These are phyloP conservation scores for Carallia pectinifolia DNA, from an alignment of 345 rosid species.

Conservation along the genomic window DNA sequence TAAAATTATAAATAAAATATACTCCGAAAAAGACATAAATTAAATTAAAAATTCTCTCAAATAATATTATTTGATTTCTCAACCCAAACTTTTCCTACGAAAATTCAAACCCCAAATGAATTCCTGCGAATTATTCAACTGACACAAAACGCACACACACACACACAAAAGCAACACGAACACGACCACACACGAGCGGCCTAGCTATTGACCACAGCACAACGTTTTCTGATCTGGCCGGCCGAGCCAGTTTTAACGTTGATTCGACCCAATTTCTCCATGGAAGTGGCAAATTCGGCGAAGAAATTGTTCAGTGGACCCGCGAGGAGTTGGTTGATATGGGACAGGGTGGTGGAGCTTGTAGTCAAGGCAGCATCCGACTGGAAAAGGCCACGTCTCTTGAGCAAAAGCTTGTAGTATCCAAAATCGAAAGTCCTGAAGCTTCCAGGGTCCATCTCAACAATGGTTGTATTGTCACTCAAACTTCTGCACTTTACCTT, in stretches of 20 bases:
- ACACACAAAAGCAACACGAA: too few species aligned
- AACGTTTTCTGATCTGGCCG: constrained; percentile 70
- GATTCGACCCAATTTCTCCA: constrained; percentile 77
- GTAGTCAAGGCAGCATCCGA: constrained; percentile 74
- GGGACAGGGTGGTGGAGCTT: constrained; percentile 42
- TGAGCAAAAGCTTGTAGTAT: constrained; percentile 51
- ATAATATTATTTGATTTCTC: too few species aligned
- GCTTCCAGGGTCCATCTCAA: constrained; percentile 89
- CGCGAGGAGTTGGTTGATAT: constrained; percentile 42
- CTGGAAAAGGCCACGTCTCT: constrained; percentile 70
- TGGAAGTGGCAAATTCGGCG: constrained; percentile 55
- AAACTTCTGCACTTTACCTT: constrained; percentile 66
- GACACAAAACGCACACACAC: too few species aligned
- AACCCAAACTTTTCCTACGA: too few species aligned
- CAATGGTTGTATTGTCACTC: constrained; percentile 54
- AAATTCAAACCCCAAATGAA: too few species aligned
- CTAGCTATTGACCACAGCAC: constrained; percentile 60
- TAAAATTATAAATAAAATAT: too few species aligned
- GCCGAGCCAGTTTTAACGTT: constrained; percentile 63
- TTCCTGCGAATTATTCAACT: too few species aligned
- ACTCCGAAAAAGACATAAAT: too few species aligned
- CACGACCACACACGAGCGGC: too few species aligned
- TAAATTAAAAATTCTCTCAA: too few species aligned
- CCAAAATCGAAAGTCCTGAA: constrained; percentile 64
- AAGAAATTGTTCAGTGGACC: constrained; percentile 53